Evolutionary conservation across 148 eudicot genomes (phyloP).

Genomic region (Beta vulgaris): DNA sequence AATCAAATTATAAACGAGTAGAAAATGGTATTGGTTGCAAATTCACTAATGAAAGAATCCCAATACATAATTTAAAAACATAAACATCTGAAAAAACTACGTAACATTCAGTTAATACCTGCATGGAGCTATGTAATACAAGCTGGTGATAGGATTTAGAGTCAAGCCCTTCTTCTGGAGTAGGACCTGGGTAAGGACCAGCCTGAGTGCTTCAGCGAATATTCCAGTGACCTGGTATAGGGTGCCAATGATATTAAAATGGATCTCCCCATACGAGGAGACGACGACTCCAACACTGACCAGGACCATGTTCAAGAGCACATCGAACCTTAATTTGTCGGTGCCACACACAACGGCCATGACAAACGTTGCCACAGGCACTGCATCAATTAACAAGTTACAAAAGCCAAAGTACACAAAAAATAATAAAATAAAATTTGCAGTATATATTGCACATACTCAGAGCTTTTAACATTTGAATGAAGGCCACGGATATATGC

Average conservation of each 20-base stretch:
- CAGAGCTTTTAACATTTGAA: conserved; percentile 90
- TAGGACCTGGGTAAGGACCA: conserved; percentile 85
- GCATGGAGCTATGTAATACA: conserved; percentile 96
- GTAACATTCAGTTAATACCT: conserved; percentile 39
- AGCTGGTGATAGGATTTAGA: conserved; percentile 79
- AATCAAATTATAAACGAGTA: background rate
- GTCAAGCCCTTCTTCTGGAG: conserved; percentile 85
- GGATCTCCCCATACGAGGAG: conserved; percentile 85
- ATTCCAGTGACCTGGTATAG: conserved; percentile 79
- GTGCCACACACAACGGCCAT: conserved; percentile 88
- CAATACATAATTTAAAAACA: background rate
- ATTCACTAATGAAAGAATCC: background rate
- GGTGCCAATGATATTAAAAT: conserved; percentile 79
- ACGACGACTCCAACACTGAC: conserved; percentile 85
- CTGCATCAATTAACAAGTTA: conserved; percentile 44
- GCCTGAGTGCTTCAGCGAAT: conserved; percentile 81
- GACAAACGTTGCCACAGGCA: conserved; percentile 91
- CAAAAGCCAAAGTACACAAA: background rate
- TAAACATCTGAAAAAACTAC: background rate
- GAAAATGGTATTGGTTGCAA: background rate
- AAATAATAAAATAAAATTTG: background rate
- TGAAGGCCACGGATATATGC: conserved; percentile 85
- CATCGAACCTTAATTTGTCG: conserved; percentile 75
- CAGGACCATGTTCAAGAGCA: conserved; percentile 75
- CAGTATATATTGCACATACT: conserved; percentile 41